Evolutionary conservation across 1,284 basidiomycete species (phyloP), one percentile per base, ranked within the genome.

Genomic region (Sphaerobolus stellatus): DNA sequence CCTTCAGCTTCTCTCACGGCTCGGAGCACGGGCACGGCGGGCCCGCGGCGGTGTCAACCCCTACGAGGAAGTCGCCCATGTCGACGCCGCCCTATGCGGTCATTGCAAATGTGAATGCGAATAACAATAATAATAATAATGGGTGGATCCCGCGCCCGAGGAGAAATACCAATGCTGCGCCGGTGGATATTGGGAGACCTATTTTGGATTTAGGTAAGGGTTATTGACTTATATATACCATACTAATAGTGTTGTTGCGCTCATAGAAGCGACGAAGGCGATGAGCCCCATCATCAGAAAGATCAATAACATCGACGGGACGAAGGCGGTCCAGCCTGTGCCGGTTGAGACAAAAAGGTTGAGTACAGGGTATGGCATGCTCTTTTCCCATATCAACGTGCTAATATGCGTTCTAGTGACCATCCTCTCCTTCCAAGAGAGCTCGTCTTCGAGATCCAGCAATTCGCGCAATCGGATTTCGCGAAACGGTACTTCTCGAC

Each of bases 401-500:
- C 41, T 46, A 41, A 16, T 16, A 28, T 56, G 46, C 24, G 38
- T 29, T 52, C 33, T 59, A 88, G 86, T 33, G 78, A 79, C 27
- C 83, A 88, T 62, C 86, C 85, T 8, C 76, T 84, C 16, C 75
- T 94, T 18, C 92, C 92, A 0, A 74, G 83, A 27, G 88, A 88
- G 54, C 82, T 94, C 46, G 87, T 84, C 1, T 81, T 80, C 27
- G 90, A 93, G 59, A 94, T 94, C 40, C 85, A 89, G 61, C 85
- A 87, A 60, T 94, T 95, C 67, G 84, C 86, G 14, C 83, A 90
- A 61, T 88, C 86, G 1, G 86, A 91, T 46, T 95, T 90, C 68
- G 90, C 92, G 36, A 79, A 78, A 48, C 85, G 86, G 62, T 95
- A 94, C 67, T 94, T 96, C 67, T 89, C 92, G n/a, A 92, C 84